Base-by-base conservation (phyloP, 140 eudicot genomes). In the Cichorium intybus region DNA sequence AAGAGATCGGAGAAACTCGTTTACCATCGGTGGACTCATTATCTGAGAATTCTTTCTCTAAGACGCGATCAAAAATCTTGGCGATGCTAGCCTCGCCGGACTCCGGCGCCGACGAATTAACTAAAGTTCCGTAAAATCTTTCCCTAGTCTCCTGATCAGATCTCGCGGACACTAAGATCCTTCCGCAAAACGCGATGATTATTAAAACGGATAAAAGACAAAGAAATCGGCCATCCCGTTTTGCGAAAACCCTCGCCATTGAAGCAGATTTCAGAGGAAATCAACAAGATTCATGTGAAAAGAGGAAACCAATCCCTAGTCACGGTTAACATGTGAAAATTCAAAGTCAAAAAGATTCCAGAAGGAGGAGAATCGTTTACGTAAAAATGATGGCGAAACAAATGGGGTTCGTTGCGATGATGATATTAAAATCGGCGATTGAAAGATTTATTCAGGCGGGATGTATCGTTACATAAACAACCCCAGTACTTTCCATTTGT, bases 31-130 rank as follows among this genome's bases (percentile, higher is more conserved):
- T 71, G 55, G 88, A 89, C 66, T 93, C 99, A 52, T 81, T 93
- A 29, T 93, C 99, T 0, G 97, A 74, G 61, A 93, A 93, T 58
- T 93, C 99, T 12, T 86, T 88, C 76, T 86, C 90, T 47, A 93
- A 75, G 24, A 84, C 99, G 12, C 91, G 90, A 80, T 84, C 99
- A 46, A 93, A 81, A 82, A 93, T 93, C 34, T 86, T 81, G 2
- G 99, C 99, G 34, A 93, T 88, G 55, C 82, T 85, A 10, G 76
- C 97, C 0, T 81, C 97, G 56, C 88, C 90, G 47, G 79, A 48
- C 26, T 60, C 81, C 52, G 99, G 84, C 70, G 87, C 81, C 74
- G 94, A 11, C 18, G 99, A 81, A 78, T 86, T 88, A 22, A 84
- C 68, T 18, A 93, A 60, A 84, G 70, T 81, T 12, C 99, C 99